Percentiles rank a stretch among this genome's conserved stretches.
Evolutionary conservation across 2,329 filamentous ascomycete genomes (phyloP).

Genomic region (Colletotrichum lupini): DNA sequence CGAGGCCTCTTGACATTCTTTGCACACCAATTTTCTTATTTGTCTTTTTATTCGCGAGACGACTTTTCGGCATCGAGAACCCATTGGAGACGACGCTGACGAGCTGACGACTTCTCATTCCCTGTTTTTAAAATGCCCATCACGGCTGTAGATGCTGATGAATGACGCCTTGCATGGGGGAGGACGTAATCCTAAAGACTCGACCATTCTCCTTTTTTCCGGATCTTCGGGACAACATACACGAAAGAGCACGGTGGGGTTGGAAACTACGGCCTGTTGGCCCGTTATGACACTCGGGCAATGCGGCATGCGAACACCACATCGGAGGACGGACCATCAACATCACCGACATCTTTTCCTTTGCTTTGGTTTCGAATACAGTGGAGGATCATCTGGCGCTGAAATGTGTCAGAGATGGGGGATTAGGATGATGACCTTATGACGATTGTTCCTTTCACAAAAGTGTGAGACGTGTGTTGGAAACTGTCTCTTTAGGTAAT

Average conservation of each 20-base stretch:
- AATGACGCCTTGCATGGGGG: slow-evolving; percentile 56
- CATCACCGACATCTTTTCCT: slow-evolving; percentile 32
- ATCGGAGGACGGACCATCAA: slow-evolving; percentile 16
- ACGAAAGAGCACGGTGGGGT: slow-evolving; percentile 27
- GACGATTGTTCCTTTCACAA: slow-evolving; percentile 44
- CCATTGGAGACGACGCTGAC: slow-evolving; percentile 46
- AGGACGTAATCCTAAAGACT: slow-evolving; percentile 39
- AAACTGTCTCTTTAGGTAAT: slow-evolving; percentile 52
- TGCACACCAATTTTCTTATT: slow-evolving; percentile 30
- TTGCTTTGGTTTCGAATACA: slow-evolving; percentile 32
- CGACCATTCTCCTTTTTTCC: slow-evolving; percentile 31
- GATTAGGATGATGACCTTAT: slow-evolving; percentile 44
- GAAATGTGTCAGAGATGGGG: slow-evolving; percentile 37
- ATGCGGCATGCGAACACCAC: slow-evolving; percentile 1
- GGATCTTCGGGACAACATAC: slow-evolving; percentile 26
- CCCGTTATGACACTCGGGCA: slow-evolving; percentile 34
- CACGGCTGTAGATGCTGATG: slow-evolving; percentile 56
- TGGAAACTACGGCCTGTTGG: not conserved
- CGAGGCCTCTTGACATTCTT: slow-evolving; percentile 30
- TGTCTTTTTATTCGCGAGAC: slow-evolving; percentile 45
- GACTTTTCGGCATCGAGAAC: slow-evolving; percentile 42
- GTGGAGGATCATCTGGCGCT: slow-evolving; percentile 11
- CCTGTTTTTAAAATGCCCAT: slow-evolving; percentile 45
- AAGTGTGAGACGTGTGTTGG: slow-evolving; percentile 52
- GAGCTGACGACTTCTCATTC: slow-evolving; percentile 51